phyloP scores from a whole-genome alignment of 306 rosid species.

The Lathyrus sativus region DNA sequence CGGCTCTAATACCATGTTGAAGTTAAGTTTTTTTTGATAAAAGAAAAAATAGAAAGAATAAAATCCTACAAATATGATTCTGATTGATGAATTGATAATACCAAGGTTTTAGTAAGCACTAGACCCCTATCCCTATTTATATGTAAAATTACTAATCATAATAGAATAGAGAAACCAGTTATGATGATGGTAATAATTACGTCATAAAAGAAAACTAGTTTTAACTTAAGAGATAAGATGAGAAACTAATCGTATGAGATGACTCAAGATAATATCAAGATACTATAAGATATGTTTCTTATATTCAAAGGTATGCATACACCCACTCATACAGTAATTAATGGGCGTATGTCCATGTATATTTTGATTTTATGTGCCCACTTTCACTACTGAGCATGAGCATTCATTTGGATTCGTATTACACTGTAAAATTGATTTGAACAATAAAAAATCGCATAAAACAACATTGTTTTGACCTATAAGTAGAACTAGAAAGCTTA shows the following conservation, averaged over 20 bases:
- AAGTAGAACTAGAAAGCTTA: neutral
- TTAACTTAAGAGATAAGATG: neutral
- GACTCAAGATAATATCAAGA: too few species aligned
- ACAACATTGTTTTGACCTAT: neutral
- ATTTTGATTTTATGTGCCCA: neutral
- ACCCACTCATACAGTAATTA: neutral
- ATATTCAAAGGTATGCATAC: neutral
- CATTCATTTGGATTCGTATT: neutral
- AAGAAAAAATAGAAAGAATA: neutral
- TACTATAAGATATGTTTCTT: neutral
- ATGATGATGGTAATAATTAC: neutral
- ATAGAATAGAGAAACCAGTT: neutral
- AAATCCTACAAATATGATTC: neutral
- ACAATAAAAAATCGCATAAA: neutral
- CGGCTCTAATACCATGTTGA: neutral
- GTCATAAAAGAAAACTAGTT: neutral
- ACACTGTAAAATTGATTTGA: neutral
- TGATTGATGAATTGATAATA: neutral
- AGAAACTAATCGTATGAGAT: slow-evolving; percentile 1
- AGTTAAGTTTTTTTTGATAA: neutral
- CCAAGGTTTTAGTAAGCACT: neutral
- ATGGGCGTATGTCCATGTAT: neutral
- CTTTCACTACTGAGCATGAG: neutral
- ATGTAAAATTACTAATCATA: neutral
- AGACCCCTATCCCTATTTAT: neutral